These are phyloP conservation scores for Dipodascopsis uninucleata DNA, from an alignment of 805 yeast species.

Conservation along the genomic window DNA sequence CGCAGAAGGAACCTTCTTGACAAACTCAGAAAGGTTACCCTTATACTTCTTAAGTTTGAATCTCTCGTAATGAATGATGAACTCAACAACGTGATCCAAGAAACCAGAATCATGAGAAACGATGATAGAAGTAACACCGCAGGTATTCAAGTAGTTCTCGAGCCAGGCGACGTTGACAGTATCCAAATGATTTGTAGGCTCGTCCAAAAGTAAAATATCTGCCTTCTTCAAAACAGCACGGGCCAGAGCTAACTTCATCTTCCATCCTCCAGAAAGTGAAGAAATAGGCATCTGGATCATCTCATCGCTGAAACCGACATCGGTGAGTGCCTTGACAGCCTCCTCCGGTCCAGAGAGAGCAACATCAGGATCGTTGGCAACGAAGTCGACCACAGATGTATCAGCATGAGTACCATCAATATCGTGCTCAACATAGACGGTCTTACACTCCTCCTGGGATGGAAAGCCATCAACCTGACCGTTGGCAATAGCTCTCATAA, in stretches of 20 bases:
- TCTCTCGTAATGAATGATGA: constrained; percentile 99
- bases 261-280: constrained; percentile 99
- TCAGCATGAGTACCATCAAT: constrained; percentile 98
- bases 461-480: constrained; percentile 99
- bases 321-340: constrained; percentile 72
- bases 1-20: constrained; percentile 98
- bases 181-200: constrained; percentile 99
- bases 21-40: constrained; percentile 99
- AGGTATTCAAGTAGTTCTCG: constrained; percentile 97
- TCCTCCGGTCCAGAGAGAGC: constrained; percentile 62
- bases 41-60: constrained; percentile 99
- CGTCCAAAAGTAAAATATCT: constrained; percentile 94
- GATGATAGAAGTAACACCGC: constrained; percentile 97
- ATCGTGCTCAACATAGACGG: constrained; percentile 99
- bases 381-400: constrained; percentile 89
- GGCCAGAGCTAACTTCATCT: constrained; percentile 99
- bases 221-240: constrained; percentile 99
- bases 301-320: constrained; percentile 90
- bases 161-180: constrained; percentile 99
- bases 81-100: constrained; percentile 95
- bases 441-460: constrained; percentile 96
- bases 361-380: constrained; percentile 76
- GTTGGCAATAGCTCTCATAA: constrained; percentile 95
- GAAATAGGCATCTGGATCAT: constrained; percentile 93
- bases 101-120: constrained; percentile 99